Evolutionary conservation across 768 basidiomycete species (phyloP).

Genomic region (Brasilioporus rufonigricans): DNA sequence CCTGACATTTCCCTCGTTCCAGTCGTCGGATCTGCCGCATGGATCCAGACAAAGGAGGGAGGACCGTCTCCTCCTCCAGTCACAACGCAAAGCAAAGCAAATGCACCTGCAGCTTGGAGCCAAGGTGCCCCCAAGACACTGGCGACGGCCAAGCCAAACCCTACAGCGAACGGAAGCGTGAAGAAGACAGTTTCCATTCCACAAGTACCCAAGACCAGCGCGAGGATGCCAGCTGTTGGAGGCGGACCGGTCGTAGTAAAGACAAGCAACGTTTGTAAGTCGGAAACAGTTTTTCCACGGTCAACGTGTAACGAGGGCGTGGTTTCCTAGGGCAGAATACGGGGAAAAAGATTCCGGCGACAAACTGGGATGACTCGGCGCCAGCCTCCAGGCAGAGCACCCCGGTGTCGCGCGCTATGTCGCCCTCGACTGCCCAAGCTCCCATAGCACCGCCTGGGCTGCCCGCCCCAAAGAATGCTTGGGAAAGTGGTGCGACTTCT

Average conservation of each 20-base stretch:
- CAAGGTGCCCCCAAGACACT: conserved; percentile 17
- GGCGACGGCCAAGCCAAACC: conserved; percentile 1
- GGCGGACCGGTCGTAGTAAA: conserved; percentile 28
- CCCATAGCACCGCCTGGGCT: conserved; percentile 13
- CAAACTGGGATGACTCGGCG: conserved; percentile 22
- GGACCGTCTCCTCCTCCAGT: not conserved
- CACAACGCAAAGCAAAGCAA: not conserved
- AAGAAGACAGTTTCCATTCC: conserved; percentile 11
- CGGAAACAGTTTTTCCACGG: not conserved
- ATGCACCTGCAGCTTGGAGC: conserved; percentile 12
- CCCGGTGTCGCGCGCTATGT: conserved; percentile 3
- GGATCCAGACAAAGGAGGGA: conserved; percentile 21
- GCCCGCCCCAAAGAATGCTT: conserved; percentile 3
- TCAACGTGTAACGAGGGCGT: not conserved
- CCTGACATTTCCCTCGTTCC: not conserved
- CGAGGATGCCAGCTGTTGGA: conserved; percentile 26
- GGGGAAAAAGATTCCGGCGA: not conserved
- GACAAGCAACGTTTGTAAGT: conserved; percentile 30
- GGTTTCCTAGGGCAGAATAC: conserved; percentile 16
- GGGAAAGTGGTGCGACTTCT: conserved; percentile 9
- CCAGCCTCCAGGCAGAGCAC: conserved; percentile 17
- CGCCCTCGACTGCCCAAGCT: conserved; percentile 1
- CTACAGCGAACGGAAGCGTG: conserved; percentile 22
- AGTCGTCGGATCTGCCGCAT: conserved; percentile 31
- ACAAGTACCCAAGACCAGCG: conserved; percentile 1